phyloP scores from a whole-genome alignment of 2,329 filamentous ascomycete species.

The Xylariaceae sp. region DNA sequence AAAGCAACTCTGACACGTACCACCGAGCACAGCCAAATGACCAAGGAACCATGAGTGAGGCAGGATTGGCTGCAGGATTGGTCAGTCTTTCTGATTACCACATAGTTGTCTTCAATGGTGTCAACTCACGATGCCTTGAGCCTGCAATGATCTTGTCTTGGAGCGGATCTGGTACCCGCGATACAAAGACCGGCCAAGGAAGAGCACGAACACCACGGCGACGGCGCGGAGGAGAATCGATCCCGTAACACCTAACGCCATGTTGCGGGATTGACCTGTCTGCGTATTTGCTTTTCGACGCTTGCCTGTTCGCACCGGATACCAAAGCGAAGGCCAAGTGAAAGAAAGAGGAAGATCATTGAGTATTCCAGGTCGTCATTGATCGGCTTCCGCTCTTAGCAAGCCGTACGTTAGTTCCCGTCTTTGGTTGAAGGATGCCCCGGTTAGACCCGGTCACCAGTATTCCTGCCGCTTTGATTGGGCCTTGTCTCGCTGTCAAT shows the following conservation, averaged over 20 bases:
- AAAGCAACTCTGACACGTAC: too few relatives aligned
- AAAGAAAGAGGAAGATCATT: too few relatives aligned
- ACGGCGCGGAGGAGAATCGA: constrained; percentile 16
- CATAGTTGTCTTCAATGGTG: neutral
- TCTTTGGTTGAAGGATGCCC: too few relatives aligned
- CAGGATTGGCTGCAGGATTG: constrained; percentile 20
- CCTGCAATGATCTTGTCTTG: constrained; percentile 17
- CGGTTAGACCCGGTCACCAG: too few relatives aligned
- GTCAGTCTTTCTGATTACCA: constrained; percentile 10
- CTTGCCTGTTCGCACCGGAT: too few relatives aligned
- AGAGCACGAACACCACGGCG: constrained; percentile 14
- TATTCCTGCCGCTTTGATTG: too few relatives aligned
- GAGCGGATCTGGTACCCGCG: constrained; percentile 20
- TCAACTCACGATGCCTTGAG: constrained; percentile 26
- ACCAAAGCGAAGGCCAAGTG: too few relatives aligned
- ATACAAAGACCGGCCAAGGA: constrained; percentile 21
- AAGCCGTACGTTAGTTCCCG: too few relatives aligned
- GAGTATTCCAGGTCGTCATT: too few relatives aligned
- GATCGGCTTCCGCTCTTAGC: too few relatives aligned
- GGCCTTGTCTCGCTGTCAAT: too few relatives aligned
- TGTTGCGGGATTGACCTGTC: constrained; percentile 2
- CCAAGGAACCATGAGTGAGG: constrained; percentile 27
- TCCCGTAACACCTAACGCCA: constrained; percentile 5
- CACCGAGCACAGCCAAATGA: constrained; percentile 23
- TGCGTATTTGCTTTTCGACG: too few relatives aligned